Percentiles rank a stretch among this genome's conserved stretches.
Evolutionary conservation across 345 rosid genomes (phyloP).

Genomic region (Litchi chinensis): DNA sequence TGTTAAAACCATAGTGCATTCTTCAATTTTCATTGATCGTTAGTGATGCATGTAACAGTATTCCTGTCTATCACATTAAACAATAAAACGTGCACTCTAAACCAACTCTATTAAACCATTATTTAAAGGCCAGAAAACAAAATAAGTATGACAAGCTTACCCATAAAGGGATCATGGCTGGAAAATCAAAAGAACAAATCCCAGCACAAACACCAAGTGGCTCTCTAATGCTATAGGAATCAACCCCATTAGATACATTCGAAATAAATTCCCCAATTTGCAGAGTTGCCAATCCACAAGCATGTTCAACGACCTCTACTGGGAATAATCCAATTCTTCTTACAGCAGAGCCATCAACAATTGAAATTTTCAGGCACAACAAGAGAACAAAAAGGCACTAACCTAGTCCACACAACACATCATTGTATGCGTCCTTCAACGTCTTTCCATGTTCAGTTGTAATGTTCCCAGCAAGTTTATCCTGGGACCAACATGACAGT

Average conservation of each 20-base stretch:
- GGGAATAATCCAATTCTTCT: slow-evolving; percentile 26
- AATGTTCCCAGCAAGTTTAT: slow-evolving; percentile 57
- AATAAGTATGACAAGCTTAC: slow-evolving; percentile 26
- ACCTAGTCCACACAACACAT: slow-evolving; percentile 53
- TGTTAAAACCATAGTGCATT: neutral
- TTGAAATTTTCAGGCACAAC: slow-evolving; percentile 1
- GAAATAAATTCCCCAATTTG: slow-evolving; percentile 52
- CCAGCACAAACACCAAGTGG: slow-evolving; percentile 66
- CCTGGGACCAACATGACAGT: slow-evolving; percentile 34
- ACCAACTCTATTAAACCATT: neutral
- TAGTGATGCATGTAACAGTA: neutral
- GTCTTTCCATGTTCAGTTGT: slow-evolving; percentile 64
- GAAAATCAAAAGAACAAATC: slow-evolving; percentile 52
- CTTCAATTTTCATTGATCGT: neutral
- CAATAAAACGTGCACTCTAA: neutral
- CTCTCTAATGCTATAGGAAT: slow-evolving; percentile 48
- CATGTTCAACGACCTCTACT: slow-evolving; percentile 56
- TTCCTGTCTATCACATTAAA: neutral
- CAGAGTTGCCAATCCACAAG: slow-evolving; percentile 52
- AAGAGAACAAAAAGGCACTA: slow-evolving; percentile 25
- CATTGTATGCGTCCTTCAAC: slow-evolving; percentile 46
- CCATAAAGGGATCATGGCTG: slow-evolving; percentile 56
- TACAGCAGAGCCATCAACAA: slow-evolving; percentile 13
- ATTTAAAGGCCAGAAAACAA: slow-evolving; percentile 5
- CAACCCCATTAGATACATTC: slow-evolving; percentile 46